Conservation (phyloP, 129 eudicot genomes). For the Saposhnikovia divaricata region DNA sequence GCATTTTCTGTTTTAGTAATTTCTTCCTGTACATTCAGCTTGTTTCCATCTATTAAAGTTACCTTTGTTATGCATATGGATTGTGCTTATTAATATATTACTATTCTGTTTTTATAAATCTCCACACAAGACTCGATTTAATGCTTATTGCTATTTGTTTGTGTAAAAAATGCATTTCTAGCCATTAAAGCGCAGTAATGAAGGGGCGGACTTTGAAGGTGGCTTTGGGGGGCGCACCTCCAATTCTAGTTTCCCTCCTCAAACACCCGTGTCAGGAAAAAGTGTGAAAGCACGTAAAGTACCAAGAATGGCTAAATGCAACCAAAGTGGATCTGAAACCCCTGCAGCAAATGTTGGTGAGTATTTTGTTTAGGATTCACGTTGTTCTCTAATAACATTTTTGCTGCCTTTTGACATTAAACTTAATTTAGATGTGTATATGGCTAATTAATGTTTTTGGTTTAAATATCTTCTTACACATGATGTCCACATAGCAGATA, state of each 20-base stretch:
- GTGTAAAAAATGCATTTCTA: slow-evolving; percentile 12
- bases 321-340: slow-evolving; percentile 42
- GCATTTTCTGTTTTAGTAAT: neutral
- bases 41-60: neutral
- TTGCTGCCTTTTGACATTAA: neutral
- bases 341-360: slow-evolving; percentile 63
- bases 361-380: neutral
- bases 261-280: slow-evolving; percentile 71
- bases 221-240: slow-evolving; percentile 28
- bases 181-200: slow-evolving; percentile 74
- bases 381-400: neutral
- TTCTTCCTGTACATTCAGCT: neutral
- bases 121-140: neutral
- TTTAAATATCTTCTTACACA: neutral
- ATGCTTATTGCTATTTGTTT: neutral
- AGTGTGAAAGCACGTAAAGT: slow-evolving; percentile 42
- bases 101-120: neutral
- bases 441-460: neutral
- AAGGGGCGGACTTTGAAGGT: slow-evolving; percentile 41
- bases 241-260: slow-evolving; percentile 48
- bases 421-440: neutral
- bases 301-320: slow-evolving; percentile 60
- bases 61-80: neutral
- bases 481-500: neutral
- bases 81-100: neutral